Evolutionary conservation across 805 yeast species (phyloP).

Genomic region (Barnettozyma wickerhamii): DNA sequence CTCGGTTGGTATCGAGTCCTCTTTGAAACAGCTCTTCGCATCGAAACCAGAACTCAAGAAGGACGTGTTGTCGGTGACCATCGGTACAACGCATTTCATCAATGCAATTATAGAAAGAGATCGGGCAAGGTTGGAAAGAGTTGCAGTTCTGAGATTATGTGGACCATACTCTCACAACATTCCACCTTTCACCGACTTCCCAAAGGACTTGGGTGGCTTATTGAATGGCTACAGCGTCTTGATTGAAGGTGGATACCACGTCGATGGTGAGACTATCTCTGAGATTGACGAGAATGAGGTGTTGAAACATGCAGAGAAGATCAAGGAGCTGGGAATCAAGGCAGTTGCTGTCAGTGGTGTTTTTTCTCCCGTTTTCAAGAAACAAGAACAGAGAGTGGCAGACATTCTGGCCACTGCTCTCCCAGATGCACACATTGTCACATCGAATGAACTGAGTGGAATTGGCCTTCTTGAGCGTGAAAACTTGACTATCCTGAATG

Average conservation of each 20-base stretch:
- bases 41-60: slow-evolving; percentile 19
- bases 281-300: slow-evolving; percentile 30
- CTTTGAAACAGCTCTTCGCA: slow-evolving; percentile 32
- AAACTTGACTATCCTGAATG: slow-evolving; percentile 43
- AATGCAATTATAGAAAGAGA: slow-evolving; percentile 47
- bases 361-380: slow-evolving; percentile 35
- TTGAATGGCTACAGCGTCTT: slow-evolving; percentile 33
- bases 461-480: slow-evolving; percentile 44
- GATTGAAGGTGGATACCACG: slow-evolving; percentile 39
- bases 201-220: slow-evolving; percentile 32
- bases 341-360: slow-evolving; percentile 39
- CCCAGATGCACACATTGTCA: slow-evolving; percentile 33
- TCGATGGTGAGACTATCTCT: slow-evolving; percentile 37
- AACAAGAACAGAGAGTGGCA: slow-evolving; percentile 35
- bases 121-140: slow-evolving; percentile 35
- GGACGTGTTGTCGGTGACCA: slow-evolving; percentile 39
- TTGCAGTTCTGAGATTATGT: slow-evolving; percentile 42
- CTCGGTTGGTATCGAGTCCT: slow-evolving; percentile 37
- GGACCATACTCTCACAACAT: slow-evolving; percentile 37
- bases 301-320: slow-evolving; percentile 27
- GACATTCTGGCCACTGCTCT: slow-evolving; percentile 30
- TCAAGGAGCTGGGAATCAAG: slow-evolving; percentile 30
- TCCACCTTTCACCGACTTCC: slow-evolving; percentile 43
- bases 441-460: slow-evolving; percentile 39
- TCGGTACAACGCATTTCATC: slow-evolving; percentile 50